Conservation (phyloP, 139 green algal genomes). For the Chlorella sorokiniana region DNA sequence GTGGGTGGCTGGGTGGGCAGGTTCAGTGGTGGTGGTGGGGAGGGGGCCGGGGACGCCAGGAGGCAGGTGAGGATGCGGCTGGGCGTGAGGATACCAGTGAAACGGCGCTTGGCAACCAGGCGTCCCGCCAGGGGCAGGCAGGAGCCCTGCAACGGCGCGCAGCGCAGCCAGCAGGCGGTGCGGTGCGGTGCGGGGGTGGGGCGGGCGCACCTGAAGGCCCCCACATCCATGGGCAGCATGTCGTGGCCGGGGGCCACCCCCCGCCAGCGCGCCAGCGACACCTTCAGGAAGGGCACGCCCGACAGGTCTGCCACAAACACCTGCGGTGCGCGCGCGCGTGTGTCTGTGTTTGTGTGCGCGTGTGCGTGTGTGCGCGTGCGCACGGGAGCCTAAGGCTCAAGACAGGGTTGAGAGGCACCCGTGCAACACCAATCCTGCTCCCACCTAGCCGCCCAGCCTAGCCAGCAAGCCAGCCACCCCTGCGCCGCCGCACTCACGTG, state of each 20-base stretch:
- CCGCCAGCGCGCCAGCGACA: conserved; percentile 13
- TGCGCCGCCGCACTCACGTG: conserved; percentile 17
- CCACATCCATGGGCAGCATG: conserved; percentile 19
- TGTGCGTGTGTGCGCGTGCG: no score
- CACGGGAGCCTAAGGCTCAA: no score
- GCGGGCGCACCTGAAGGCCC: conserved; percentile 42
- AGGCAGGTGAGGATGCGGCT: not conserved
- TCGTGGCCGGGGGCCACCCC: conserved; percentile 3
- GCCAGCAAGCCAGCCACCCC: no score
- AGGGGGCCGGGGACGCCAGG: not conserved
- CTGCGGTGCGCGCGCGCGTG: not conserved
- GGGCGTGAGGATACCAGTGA: not conserved
- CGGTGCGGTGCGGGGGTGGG: no score
- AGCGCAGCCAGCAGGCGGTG: no score
- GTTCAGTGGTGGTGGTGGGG: not conserved
- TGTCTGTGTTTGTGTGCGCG: no score
- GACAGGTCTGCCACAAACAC: not conserved
- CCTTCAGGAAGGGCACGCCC: conserved; percentile 3
- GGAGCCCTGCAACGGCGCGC: no score
- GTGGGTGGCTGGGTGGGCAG: not conserved
- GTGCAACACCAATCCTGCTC: no score
- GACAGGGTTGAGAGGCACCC: no score
- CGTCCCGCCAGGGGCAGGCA: no score
- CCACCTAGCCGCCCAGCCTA: no score
- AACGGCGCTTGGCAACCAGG: no score